A percentile compares a stretch with the other conserved stretches of the same genome.
These are phyloP conservation scores for Funneliformis geosporum DNA, from an alignment of 192 early-diverging fungal species.

Conservation along the genomic window DNA sequence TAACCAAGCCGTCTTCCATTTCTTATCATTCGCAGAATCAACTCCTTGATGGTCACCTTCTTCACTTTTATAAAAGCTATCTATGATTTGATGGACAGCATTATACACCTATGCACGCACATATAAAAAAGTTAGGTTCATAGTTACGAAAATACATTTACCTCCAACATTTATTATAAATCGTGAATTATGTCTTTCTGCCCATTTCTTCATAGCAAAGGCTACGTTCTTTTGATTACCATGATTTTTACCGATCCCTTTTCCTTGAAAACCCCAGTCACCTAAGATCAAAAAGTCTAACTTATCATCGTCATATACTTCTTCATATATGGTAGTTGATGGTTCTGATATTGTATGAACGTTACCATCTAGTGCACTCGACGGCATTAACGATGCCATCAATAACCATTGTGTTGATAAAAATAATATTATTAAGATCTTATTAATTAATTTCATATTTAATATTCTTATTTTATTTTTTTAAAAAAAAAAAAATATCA, in stretches of 20 bases:
- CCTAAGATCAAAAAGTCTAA: slow-evolving; percentile 20
- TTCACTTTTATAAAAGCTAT: slow-evolving; percentile 29
- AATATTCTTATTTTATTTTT: too few species aligned
- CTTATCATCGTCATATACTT: slow-evolving; percentile 1
- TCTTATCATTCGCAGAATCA: slow-evolving; percentile 13
- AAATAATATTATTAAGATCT: neutral
- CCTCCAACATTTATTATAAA: slow-evolving; percentile 33
- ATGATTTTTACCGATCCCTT: neutral
- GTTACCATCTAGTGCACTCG: too few species aligned
- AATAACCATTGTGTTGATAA: neutral
- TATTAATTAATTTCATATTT: neutral
- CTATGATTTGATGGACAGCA: neutral
- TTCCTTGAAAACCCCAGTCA: slow-evolving; percentile 18
- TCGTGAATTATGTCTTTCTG: slow-evolving; percentile 5
- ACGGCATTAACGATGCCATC: neutral
- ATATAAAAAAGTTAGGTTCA: neutral
- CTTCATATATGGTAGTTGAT: neutral
- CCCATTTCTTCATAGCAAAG: neutral
- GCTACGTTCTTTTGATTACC: neutral
- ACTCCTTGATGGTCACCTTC: slow-evolving; percentile 25
- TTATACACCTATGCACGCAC: neutral
- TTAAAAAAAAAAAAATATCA: too few species aligned
- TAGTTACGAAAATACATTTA: neutral
- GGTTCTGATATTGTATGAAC: neutral
- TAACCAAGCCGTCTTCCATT: slow-evolving; percentile 30